These are phyloP conservation scores for Pseudozyma tsukubaensis DNA, from an alignment of 1,284 basidiomycete genomes.

Conservation along the genomic window DNA sequence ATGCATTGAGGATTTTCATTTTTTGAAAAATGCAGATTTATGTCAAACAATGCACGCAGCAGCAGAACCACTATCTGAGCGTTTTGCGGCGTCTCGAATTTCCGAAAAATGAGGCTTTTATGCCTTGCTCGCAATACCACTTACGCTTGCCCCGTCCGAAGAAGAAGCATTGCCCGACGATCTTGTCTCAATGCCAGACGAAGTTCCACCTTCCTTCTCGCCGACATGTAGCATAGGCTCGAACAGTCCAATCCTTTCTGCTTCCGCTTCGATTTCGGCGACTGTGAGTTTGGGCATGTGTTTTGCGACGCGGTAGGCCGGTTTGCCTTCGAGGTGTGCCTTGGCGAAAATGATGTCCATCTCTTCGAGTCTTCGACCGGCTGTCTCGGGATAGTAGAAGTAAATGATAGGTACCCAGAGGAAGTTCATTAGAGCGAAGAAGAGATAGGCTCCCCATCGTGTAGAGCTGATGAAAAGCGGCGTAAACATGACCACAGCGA, in stretches of 20 bases:
- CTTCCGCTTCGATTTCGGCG: constrained; percentile 50
- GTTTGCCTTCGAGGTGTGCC: constrained; percentile 52
- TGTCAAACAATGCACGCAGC: not conserved
- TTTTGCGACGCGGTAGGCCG: constrained; percentile 48
- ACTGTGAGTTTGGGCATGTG: constrained; percentile 45
- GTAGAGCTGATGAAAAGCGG: constrained; percentile 49
- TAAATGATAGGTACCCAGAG: constrained; percentile 36
- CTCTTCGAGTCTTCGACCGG: constrained; percentile 56
- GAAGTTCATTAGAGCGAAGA: constrained; percentile 50
- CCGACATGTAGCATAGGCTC: constrained; percentile 4
- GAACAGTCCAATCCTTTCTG: constrained; percentile 45
- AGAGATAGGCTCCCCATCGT: constrained; percentile 49
- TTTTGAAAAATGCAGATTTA: not conserved
- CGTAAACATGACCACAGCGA: constrained; percentile 58
- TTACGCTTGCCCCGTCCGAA: not conserved
- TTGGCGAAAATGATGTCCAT: constrained; percentile 63
- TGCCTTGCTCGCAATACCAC: constrained; percentile 1
- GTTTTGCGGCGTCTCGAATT: no score
- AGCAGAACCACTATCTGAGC: not conserved
- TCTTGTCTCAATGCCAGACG: constrained; percentile 3
- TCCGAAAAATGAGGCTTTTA: not conserved
- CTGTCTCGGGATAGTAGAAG: constrained; percentile 47
- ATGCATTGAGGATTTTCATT: no score
- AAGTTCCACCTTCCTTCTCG: constrained; percentile 4
- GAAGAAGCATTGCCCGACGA: not conserved